Base-by-base conservation (phyloP, 2,329 filamentous ascomycete species). In the Biscogniauxia sp. region DNA sequence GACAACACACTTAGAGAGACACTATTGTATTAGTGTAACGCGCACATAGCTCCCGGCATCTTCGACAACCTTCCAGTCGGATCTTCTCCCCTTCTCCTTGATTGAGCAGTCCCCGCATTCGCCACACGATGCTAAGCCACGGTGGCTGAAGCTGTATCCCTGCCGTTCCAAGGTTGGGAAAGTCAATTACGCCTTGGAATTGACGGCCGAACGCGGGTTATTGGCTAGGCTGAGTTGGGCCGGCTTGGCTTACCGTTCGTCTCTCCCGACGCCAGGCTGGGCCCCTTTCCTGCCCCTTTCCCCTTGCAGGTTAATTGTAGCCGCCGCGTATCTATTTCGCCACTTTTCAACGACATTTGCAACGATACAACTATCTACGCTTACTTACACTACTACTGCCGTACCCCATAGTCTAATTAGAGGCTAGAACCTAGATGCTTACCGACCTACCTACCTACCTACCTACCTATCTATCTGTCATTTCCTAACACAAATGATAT, bases 311-410 rank as follows among this genome's bases (percentile, higher is more conserved):
- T 3, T 15, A 37, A 23, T 5, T 23, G 23, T 23, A 9, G 32
- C 8, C 8, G 32, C 32, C 32, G 32, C 32, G 32, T 37, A 37
- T 37, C 13, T 7, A 37, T 37, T 59, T 56, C 50, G 60, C 60
- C 60, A 59, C 13, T 26, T 55, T 53, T 55, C 59, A 54, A 63
- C 61, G 28, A 59, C 59, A 59, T 50, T 59, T 58, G 50, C 56
- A 51, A 55, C 23, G 23, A 4, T 54, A 58, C 56, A 23, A 23
- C 23, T 5, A 23, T 23, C 5, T 23, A 23, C 23, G 23, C 23
- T 5, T 23, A 5, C 23, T 23, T 23, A 23, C 23, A n/a, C 5
- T 23, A 23, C 23, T 23, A 5, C 23, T 23, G 23, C 23, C 5
- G 23, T n/a, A n/a, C n/a, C 23, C 23, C 23, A 23, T 23, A 5